Percentiles rank a stretch among this genome's conserved stretches.
These are phyloP conservation scores for Alternaria sp. DNA, from an alignment of 2,329 filamentous ascomycete genomes.

Conservation along the genomic window DNA sequence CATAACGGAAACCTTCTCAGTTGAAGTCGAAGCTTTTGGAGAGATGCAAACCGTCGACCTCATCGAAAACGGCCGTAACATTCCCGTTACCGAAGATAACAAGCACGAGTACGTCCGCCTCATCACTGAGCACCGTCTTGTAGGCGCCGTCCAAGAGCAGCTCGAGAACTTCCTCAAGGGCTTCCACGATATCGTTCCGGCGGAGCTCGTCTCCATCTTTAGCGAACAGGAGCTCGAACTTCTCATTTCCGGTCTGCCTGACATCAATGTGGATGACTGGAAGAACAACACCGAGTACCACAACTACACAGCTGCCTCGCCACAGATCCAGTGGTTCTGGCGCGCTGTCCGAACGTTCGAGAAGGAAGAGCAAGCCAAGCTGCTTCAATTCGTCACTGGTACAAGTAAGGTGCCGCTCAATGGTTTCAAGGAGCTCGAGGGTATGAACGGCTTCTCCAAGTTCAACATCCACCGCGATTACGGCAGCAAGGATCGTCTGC, in stretches of 20 bases:
- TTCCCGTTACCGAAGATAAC: conserved; percentile 95
- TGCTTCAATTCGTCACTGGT: conserved; percentile 97
- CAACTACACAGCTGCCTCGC: conserved; percentile 92
- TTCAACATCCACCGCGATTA: conserved; percentile 99
- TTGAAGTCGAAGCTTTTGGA: conserved; percentile 93
- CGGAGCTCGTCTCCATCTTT: conserved; percentile 94
- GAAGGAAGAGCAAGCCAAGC: conserved; percentile 96
- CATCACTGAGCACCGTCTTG: conserved; percentile 91
- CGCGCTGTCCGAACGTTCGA: conserved; percentile 95
- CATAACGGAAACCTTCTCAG: conserved; percentile 93
- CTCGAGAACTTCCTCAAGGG: conserved; percentile 92
- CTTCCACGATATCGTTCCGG: conserved; percentile 97
- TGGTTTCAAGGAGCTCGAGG: conserved; percentile 98
- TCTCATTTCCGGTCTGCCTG: conserved; percentile 93
- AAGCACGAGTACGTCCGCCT: conserved; percentile 97
- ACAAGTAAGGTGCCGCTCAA: conserved; percentile 98
- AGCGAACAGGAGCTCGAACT: conserved; percentile 98
- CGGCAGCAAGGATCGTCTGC: conserved; percentile 92
- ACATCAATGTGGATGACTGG: conserved; percentile 99
- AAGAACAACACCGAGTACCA: conserved; percentile 99
- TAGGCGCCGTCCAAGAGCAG: conserved; percentile 91
- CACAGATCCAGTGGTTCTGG: conserved; percentile 99
- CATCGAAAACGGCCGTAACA: conserved; percentile 84
- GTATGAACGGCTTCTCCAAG: conserved; percentile 96
- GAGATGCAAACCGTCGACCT: conserved; percentile 87